Evolutionary conservation across 768 basidiomycete species (phyloP).

Genomic region (Sporobolomyces roseus): DNA sequence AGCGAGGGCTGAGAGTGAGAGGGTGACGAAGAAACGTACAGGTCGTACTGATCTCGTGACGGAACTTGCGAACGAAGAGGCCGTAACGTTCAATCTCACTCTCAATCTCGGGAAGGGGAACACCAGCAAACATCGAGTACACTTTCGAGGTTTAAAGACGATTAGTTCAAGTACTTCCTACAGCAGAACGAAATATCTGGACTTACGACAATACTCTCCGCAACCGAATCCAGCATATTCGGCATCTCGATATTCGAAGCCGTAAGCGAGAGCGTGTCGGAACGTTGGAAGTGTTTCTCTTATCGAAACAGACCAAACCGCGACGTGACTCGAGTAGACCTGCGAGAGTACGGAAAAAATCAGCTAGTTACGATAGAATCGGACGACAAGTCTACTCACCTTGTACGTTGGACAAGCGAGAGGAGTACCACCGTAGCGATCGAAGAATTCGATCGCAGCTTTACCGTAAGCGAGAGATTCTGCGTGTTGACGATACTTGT

Average conservation of each 20-base stretch:
- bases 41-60: slow-evolving; percentile 33
- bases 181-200: no score
- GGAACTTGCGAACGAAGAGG: slow-evolving; percentile 37
- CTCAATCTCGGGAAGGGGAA: slow-evolving; percentile 16
- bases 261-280: slow-evolving; percentile 16
- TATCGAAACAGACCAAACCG: slow-evolving; percentile 16
- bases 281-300: slow-evolving; percentile 18
- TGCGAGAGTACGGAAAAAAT: neutral
- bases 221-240: slow-evolving; percentile 35
- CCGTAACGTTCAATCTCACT: slow-evolving; percentile 34
- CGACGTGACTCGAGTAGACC: slow-evolving; percentile 35
- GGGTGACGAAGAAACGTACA: slow-evolving; percentile 10
- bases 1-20: neutral
- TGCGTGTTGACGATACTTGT: neutral
- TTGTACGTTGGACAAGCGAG: slow-evolving; percentile 39
- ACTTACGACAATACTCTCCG: slow-evolving; percentile 22
- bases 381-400: neutral
- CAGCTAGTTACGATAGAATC: neutral
- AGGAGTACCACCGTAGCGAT: slow-evolving; percentile 22
- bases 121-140: slow-evolving; percentile 12
- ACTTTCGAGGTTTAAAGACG: no score
- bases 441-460: slow-evolving; percentile 28
- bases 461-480: slow-evolving; percentile 28
- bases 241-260: slow-evolving; percentile 31
- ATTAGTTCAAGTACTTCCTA: neutral